These are phyloP conservation scores for Chaetomiaceae sp. DNA, from an alignment of 2,329 filamentous ascomycete genomes.

Conservation along the genomic window DNA sequence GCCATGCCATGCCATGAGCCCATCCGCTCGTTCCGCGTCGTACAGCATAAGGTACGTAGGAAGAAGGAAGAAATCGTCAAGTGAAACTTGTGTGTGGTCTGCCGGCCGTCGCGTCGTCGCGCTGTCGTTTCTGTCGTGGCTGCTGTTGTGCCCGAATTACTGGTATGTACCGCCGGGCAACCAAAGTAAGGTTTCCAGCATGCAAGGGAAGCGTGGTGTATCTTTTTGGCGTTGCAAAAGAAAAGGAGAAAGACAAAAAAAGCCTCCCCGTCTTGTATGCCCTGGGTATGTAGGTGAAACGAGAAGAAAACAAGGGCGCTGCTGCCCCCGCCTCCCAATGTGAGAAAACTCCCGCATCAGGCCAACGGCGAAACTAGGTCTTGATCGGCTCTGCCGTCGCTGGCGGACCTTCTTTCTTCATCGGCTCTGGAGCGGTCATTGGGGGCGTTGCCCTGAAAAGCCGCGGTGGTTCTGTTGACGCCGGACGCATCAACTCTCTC, in stretches of 20 bases:
- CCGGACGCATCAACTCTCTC: constrained; percentile 9
- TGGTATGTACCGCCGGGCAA: neutral
- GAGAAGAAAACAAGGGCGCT: neutral
- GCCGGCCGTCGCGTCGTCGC: constrained; percentile 6
- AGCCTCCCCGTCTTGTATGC: neutral
- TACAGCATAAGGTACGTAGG: constrained; percentile 13
- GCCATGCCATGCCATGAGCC: constrained; percentile 2
- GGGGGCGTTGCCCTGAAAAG: constrained; percentile 9
- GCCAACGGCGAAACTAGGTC: neutral
- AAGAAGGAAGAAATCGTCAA: neutral
- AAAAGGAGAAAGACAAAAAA: neutral
- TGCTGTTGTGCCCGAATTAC: constrained; percentile 8
- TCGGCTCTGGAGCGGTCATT: neutral
- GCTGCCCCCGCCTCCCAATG: neutral
- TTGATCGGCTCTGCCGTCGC: constrained; percentile 4
- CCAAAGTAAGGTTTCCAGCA: neutral
- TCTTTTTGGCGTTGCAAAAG: neutral
- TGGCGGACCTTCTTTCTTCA: constrained; percentile 4
- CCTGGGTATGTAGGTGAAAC: neutral
- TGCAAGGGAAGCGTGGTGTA: neutral
- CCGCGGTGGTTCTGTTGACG: constrained; percentile 5
- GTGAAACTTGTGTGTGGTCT: neutral
- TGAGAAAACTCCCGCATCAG: no score
- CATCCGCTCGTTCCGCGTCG: constrained; percentile 8
- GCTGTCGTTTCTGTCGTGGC: constrained; percentile 1